These are phyloP conservation scores for Inonotus obliquus DNA, from an alignment of 1,284 basidiomycete genomes.

Conservation along the genomic window DNA sequence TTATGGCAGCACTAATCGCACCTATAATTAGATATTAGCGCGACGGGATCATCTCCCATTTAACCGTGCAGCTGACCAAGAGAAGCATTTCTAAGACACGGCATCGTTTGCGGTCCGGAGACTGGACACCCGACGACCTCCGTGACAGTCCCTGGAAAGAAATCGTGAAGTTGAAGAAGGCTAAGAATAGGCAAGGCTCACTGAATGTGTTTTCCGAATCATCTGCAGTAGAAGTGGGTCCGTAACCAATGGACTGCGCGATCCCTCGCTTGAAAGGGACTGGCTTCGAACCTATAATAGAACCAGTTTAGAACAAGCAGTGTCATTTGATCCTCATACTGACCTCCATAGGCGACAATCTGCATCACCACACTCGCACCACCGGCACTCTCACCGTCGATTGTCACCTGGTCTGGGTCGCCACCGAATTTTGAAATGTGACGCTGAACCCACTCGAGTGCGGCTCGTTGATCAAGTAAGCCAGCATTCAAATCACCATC, in stretches of 20 bases:
- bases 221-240: conserved; percentile 30
- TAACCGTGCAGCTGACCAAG: conserved; percentile 25
- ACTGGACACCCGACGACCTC: conserved; percentile 32
- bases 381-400: conserved; percentile 43
- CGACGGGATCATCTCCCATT: neutral
- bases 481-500: conserved; percentile 39
- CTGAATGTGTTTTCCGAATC: conserved; percentile 33
- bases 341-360: conserved; percentile 38
- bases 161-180: neutral
- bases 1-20: conserved; percentile 36
- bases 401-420: conserved; percentile 36
- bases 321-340: neutral
- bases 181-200: conserved; percentile 16
- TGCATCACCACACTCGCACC: conserved; percentile 42
- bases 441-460: conserved; percentile 42
- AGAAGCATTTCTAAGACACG: conserved; percentile 38
- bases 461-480: conserved; percentile 43
- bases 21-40: conserved; percentile 22
- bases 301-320: conserved; percentile 2
- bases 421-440: conserved; percentile 42
- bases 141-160: conserved; percentile 29
- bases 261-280: conserved; percentile 36
- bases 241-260: conserved; percentile 41
- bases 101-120: conserved; percentile 27
- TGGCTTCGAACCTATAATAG: conserved; percentile 29